These are phyloP conservation scores for Auxenochlorella pyrenoidosa DNA, from an alignment of 139 green algal species.

Conservation along the genomic window DNA sequence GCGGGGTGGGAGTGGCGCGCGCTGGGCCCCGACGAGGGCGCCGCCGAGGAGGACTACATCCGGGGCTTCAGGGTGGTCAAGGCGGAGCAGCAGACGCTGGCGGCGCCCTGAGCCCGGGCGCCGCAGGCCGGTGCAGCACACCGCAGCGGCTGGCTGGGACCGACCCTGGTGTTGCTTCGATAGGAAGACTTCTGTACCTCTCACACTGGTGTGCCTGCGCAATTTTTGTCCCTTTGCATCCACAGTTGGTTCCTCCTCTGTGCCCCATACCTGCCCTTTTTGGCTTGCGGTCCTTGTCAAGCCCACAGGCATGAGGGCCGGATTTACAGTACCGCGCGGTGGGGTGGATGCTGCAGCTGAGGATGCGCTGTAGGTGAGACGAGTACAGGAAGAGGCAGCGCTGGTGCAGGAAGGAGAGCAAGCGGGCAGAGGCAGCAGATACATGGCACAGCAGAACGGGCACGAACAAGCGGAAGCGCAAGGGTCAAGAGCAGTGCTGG, in stretches of 20 bases:
- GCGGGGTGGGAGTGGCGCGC: conserved; percentile 81
- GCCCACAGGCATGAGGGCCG: too few relatives aligned
- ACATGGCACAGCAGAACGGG: neutral
- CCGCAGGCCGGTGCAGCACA: too few relatives aligned
- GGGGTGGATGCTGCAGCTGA: neutral
- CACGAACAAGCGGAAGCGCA: neutral
- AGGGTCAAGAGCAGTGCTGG: neutral
- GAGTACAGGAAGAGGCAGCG: neutral
- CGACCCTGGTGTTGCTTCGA: too few relatives aligned
- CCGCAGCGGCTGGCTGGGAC: too few relatives aligned
- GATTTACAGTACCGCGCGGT: too few relatives aligned
- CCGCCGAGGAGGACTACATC: conserved; percentile 74
- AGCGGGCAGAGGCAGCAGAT: neutral
- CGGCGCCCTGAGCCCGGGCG: neutral
- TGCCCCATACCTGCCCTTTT: too few relatives aligned
- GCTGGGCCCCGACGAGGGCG: conserved; percentile 57
- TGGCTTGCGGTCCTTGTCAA: too few relatives aligned
- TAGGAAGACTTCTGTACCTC: too few relatives aligned
- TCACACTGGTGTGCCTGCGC: too few relatives aligned
- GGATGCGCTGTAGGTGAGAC: neutral
- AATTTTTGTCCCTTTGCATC: too few relatives aligned
- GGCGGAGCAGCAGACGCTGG: conserved; percentile 2
- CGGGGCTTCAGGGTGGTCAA: conserved; percentile 27
- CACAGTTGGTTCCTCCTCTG: too few relatives aligned
- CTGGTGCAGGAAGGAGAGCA: neutral